A percentile compares a stretch with the other conserved stretches of the same genome.
phyloP scores from a whole-genome alignment of 306 rosid genomes.

The Geum urbanum region DNA sequence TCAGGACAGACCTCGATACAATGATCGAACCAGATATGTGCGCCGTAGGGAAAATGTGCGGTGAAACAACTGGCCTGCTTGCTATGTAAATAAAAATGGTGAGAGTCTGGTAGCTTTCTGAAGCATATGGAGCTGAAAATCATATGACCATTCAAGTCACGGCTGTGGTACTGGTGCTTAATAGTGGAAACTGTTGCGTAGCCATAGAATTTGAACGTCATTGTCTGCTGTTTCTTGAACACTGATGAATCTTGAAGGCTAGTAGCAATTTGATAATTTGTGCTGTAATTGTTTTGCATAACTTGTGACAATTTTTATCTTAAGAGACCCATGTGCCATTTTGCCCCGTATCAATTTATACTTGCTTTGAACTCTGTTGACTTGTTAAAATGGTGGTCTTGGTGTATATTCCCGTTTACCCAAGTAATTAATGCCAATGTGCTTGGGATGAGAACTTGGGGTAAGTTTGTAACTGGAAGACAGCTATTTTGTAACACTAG shows the following conservation, averaged over 20 bases:
- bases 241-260: neutral
- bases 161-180: conserved; percentile 3
- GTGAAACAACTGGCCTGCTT: conserved; percentile 30
- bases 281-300: neutral
- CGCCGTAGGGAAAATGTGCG: conserved; percentile 63
- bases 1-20: conserved; percentile 86
- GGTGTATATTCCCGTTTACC: no score
- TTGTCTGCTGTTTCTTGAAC: neutral
- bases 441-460: no score
- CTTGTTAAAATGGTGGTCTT: no score
- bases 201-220: neutral
- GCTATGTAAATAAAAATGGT: conserved; percentile 25
- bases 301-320: neutral
- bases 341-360: no score
- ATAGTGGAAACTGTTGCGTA: neutral
- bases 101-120: neutral
- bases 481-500: no score
- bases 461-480: no score
- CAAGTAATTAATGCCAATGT: no score
- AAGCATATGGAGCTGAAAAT: neutral
- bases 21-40: conserved; percentile 75
- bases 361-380: no score
- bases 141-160: neutral
- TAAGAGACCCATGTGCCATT: no score
- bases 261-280: neutral